Conservation (phyloP, 805 yeast genomes). For the Saturnispora ahearnii region DNA sequence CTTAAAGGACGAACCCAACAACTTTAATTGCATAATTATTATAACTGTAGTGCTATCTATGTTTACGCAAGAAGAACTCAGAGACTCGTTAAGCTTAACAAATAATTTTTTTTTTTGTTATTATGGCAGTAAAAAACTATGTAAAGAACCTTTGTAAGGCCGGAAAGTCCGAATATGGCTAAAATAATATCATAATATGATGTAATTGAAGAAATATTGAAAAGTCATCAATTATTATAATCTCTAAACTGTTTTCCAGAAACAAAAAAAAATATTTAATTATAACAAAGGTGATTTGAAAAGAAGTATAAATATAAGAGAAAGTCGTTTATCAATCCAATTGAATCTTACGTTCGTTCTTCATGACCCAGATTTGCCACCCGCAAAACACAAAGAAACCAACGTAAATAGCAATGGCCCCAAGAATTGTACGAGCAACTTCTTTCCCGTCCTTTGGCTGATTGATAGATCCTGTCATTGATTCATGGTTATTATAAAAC, state of each 20-base stretch:
- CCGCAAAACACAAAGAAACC: conserved; percentile 86
- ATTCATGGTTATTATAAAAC: conserved; percentile 74
- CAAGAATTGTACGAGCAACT: conserved; percentile 83
- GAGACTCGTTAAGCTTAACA: background rate
- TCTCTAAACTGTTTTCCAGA: background rate
- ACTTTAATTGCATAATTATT: background rate
- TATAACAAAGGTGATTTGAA: background rate
- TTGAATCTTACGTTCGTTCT: conserved; percentile 58
- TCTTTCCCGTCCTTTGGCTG: conserved; percentile 90
- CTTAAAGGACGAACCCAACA: background rate
- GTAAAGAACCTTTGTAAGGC: background rate
- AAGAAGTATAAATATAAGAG: background rate
- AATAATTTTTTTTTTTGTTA: background rate
- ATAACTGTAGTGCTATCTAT: background rate
- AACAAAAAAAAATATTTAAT: background rate
- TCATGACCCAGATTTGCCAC: conserved; percentile 59
- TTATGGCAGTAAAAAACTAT: background rate
- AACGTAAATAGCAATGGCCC: conserved; percentile 79
- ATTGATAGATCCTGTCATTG: conserved; percentile 83
- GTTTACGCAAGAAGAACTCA: background rate
- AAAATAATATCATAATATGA: background rate
- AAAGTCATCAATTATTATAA: background rate
- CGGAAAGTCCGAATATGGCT: background rate
- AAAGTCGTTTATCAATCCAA: conserved; percentile 20
- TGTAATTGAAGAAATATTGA: background rate